phyloP scores from a whole-genome alignment of 2,329 filamentous ascomycete species.

The Pezicula neosporulosa region DNA sequence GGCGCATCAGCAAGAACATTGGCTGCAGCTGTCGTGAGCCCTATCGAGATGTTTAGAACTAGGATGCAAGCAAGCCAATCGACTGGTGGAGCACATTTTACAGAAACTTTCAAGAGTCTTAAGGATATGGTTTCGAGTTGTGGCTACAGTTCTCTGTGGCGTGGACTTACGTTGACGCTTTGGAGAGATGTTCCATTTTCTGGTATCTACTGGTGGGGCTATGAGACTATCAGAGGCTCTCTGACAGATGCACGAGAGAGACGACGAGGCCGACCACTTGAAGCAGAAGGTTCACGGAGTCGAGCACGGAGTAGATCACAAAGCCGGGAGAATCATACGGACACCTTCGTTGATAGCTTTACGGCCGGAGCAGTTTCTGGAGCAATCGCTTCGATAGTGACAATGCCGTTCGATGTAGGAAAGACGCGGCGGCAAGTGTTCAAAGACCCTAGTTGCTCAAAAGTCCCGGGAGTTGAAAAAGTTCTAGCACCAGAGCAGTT shows the following conservation, averaged over 20 bases:
- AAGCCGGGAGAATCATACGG: constrained; percentile 65
- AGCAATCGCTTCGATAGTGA: constrained; percentile 80
- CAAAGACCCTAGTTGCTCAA: constrained; percentile 43
- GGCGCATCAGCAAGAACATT: constrained; percentile 75
- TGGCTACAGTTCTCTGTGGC: constrained; percentile 83
- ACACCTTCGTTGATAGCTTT: constrained; percentile 87
- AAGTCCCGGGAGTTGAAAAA: constrained; percentile 31
- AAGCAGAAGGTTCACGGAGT: constrained; percentile 34
- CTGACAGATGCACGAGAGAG: constrained; percentile 67
- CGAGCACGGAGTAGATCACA: constrained; percentile 52
- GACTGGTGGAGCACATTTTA: constrained; percentile 63
- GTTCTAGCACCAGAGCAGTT: constrained; percentile 64
- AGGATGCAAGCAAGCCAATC: constrained; percentile 76
- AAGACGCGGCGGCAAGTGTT: constrained; percentile 92
- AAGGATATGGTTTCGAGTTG: constrained; percentile 73
- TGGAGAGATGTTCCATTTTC: constrained; percentile 98
- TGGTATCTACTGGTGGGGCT: constrained; percentile 97
- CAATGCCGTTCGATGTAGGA: constrained; percentile 94
- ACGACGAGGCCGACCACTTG: constrained; percentile 38
- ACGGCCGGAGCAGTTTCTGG: constrained; percentile 81
- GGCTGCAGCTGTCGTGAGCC: constrained; percentile 79
- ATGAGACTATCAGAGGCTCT: constrained; percentile 74
- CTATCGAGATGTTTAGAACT: constrained; percentile 92
- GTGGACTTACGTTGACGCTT: constrained; percentile 83
- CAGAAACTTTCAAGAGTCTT: constrained; percentile 73